Conservation (phyloP, 2,329 filamentous ascomycete genomes). For the Fusarium graminum region DNA sequence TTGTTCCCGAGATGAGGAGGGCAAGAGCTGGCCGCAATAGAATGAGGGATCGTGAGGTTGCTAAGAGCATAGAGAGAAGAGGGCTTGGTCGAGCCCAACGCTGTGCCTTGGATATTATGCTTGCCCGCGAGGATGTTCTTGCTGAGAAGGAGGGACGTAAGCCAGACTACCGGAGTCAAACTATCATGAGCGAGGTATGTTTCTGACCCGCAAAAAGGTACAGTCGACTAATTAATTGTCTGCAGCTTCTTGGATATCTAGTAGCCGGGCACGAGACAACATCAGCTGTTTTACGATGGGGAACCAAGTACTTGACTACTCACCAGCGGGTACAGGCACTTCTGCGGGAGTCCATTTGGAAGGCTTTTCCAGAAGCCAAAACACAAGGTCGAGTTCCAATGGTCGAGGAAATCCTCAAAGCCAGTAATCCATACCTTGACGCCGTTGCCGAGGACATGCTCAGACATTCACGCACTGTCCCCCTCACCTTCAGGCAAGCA, state of each 20-base stretch:
- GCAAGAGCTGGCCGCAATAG: slow-evolving; percentile 9
- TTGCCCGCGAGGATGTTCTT: slow-evolving; percentile 49
- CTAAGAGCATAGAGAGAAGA: slow-evolving; percentile 29
- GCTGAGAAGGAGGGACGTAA: slow-evolving; percentile 50
- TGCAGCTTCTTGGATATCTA: slow-evolving; percentile 44
- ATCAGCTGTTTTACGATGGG: slow-evolving; percentile 40
- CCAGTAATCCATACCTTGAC: slow-evolving; percentile 54
- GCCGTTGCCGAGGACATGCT: slow-evolving; percentile 56
- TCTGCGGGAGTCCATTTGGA: slow-evolving; percentile 45
- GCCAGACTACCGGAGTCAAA: slow-evolving; percentile 49
- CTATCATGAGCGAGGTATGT: slow-evolving; percentile 53
- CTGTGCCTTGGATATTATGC: slow-evolving; percentile 50
- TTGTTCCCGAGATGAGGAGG: slow-evolving; percentile 16
- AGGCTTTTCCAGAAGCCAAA: slow-evolving; percentile 38
- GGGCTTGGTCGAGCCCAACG: slow-evolving; percentile 8
- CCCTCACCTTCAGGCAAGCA: slow-evolving; percentile 49
- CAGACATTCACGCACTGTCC: slow-evolving; percentile 47
- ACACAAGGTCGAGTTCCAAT: slow-evolving; percentile 43
- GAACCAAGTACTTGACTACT: slow-evolving; percentile 43
- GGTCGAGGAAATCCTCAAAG: slow-evolving; percentile 47
- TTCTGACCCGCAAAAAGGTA: rapidly evolving
- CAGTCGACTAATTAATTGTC: background rate
- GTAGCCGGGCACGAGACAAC: slow-evolving; percentile 49
- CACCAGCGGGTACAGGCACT: slow-evolving; percentile 46
- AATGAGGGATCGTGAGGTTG: slow-evolving; percentile 32